Evolutionary conservation across 1,284 basidiomycete species (phyloP).

Genomic region (Phylloporus sp.): DNA sequence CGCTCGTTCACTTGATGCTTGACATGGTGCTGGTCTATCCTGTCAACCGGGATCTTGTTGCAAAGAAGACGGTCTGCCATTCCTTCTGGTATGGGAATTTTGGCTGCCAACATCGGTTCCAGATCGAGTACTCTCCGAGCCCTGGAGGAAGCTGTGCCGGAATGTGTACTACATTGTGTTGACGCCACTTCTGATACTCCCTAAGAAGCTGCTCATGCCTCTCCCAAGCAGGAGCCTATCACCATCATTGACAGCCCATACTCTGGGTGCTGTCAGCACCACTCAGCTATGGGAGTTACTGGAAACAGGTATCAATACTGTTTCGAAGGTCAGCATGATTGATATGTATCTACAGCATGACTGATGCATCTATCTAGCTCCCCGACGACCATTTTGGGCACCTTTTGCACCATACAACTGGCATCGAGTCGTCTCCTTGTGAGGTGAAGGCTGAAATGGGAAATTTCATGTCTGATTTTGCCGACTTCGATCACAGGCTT

Average conservation of each 20-base stretch:
- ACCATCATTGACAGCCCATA: conserved; percentile 71
- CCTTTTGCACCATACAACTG: conserved; percentile 44
- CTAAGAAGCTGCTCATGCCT: background rate
- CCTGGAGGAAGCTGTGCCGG: conserved; percentile 37
- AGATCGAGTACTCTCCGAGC: conserved; percentile 49
- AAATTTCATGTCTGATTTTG: conserved; percentile 62
- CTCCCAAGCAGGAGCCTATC: conserved; percentile 53
- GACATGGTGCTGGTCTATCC: conserved; percentile 61
- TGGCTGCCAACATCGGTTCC: conserved; percentile 60
- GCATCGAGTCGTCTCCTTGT: no score
- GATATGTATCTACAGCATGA: conserved; percentile 1
- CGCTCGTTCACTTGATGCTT: conserved; percentile 53
- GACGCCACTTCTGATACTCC: conserved; percentile 35
- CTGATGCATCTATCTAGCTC: conserved; percentile 46
- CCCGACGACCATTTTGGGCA: conserved; percentile 60
- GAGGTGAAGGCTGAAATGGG: conserved; percentile 61
- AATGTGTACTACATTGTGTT: conserved; percentile 25
- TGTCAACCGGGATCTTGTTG: conserved; percentile 57
- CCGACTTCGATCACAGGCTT: conserved; percentile 69
- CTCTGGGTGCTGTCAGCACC: conserved; percentile 58
- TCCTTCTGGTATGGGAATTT: conserved; percentile 32
- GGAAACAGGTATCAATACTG: conserved; percentile 57
- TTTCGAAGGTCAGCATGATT: conserved; percentile 52
- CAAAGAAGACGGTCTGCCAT: conserved; percentile 36
- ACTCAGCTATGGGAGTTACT: conserved; percentile 62